phyloP scores from a whole-genome alignment of 1,284 basidiomycete species.

The Trametes sp. region DNA sequence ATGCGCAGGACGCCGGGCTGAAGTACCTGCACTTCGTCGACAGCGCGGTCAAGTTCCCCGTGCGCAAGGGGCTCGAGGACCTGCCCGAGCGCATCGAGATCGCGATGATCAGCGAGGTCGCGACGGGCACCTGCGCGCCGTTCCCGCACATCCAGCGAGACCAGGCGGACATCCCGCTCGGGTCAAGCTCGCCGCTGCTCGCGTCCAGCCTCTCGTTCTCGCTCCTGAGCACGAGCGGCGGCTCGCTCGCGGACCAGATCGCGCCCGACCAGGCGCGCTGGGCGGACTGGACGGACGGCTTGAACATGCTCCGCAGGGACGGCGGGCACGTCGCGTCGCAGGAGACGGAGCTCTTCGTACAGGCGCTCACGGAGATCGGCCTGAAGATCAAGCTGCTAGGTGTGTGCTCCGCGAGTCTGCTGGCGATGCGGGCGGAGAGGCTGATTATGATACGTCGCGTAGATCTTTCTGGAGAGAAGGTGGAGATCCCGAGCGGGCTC shows the following conservation, averaged over 20 bases:
- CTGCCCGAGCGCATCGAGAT: conserved; percentile 88
- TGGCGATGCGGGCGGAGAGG: no score
- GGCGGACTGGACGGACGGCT: conserved; percentile 96
- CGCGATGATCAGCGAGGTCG: conserved; percentile 78
- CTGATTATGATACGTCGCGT: conserved; percentile 1
- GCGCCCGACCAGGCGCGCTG: conserved; percentile 86
- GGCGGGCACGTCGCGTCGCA: conserved; percentile 83
- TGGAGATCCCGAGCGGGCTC: conserved; percentile 87
- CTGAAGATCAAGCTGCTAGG: conserved; percentile 92
- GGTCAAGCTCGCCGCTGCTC: conserved; percentile 54
- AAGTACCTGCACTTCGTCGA: conserved; percentile 88
- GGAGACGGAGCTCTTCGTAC: conserved; percentile 87
- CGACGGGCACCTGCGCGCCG: conserved; percentile 78
- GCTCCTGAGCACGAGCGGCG: conserved; percentile 74
- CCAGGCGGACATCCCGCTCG: conserved; percentile 58
- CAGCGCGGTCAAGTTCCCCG: conserved; percentile 75
- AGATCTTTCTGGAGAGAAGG: conserved; percentile 92
- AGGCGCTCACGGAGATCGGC: conserved; percentile 91
- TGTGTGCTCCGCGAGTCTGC: conserved; percentile 47
- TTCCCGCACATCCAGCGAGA: conserved; percentile 69
- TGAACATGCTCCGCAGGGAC: conserved; percentile 86
- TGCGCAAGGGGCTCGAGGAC: conserved; percentile 85
- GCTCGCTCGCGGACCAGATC: conserved; percentile 85
- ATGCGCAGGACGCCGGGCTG: conserved; percentile 69
- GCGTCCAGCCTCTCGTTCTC: conserved; percentile 85